Evolutionary conservation across 2,329 filamentous ascomycete genomes (phyloP).

Genomic region (Pseudogymnoascus sp.): DNA sequence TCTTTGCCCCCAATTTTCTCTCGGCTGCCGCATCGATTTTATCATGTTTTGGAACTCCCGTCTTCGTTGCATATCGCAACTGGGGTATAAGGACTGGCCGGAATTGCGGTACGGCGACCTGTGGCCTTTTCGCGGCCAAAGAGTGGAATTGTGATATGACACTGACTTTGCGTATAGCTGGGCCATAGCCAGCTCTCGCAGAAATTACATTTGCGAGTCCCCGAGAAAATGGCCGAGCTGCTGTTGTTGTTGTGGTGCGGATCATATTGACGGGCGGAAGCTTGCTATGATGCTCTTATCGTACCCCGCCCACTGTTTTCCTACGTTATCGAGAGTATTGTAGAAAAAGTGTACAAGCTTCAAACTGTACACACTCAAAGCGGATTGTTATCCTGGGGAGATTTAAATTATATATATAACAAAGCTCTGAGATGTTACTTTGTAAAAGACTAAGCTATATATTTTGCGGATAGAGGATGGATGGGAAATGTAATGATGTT

Average conservation of each 20-base stretch:
- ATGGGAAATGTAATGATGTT: not conserved
- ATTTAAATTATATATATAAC: not conserved
- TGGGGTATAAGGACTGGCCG: constrained; percentile 39
- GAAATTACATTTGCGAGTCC: constrained; percentile 23
- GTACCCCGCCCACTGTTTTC: not conserved
- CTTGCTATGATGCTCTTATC: constrained; percentile 7
- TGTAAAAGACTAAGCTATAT: constrained; percentile 4
- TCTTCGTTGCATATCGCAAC: constrained; percentile 38
- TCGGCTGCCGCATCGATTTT: constrained; percentile 51
- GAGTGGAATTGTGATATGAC: constrained; percentile 17
- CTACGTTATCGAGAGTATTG: constrained; percentile 9
- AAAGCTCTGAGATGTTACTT: not conserved
- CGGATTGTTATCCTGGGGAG: not conserved
- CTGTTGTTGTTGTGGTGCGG: constrained; percentile 19
- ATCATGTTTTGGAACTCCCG: constrained; percentile 26
- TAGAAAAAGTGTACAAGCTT: not conserved
- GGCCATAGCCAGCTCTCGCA: constrained; percentile 22
- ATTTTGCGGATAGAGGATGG: not conserved
- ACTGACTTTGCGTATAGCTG: constrained; percentile 22
- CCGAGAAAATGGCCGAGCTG: constrained; percentile 25
- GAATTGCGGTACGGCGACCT: constrained; percentile 13
- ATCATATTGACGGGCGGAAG: constrained; percentile 9
- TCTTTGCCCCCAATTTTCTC: constrained; percentile 45
- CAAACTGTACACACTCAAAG: not conserved
- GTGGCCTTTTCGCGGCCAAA: constrained; percentile 23